These are phyloP conservation scores for Lodderomyces jiufengensis DNA, from an alignment of 1,139 yeast species.

Conservation along the genomic window DNA sequence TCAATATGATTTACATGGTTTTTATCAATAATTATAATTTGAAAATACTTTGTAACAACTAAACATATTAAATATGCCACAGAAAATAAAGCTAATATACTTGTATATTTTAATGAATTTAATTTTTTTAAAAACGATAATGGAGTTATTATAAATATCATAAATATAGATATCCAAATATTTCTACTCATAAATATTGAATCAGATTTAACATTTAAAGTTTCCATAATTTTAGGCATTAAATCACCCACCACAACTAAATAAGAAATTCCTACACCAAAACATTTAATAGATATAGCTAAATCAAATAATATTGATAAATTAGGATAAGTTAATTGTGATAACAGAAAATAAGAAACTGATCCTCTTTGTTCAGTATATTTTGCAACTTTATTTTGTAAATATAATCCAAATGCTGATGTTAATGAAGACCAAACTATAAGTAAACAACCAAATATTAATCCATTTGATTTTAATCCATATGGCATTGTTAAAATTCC, in stretches of 20 bases:
- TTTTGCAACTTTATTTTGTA: constrained; percentile 49
- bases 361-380: constrained; percentile 48
- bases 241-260: constrained; percentile 86
- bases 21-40: constrained; percentile 9
- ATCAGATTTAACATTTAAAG: constrained; percentile 27
- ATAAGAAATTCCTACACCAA: constrained; percentile 90
- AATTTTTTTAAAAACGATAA: constrained; percentile 68
- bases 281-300: constrained; percentile 63
- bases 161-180: constrained; percentile 67
- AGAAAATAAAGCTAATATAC: constrained; percentile 77
- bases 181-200: constrained; percentile 40
- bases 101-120: constrained; percentile 83
- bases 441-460: constrained; percentile 44
- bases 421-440: constrained; percentile 48
- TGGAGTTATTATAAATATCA: constrained; percentile 62
- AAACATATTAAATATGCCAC: constrained; percentile 76
- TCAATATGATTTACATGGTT: constrained; percentile 21
- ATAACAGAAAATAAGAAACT: constrained; percentile 50
- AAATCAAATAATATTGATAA: constrained; percentile 43
- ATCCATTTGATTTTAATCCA: constrained; percentile 50
- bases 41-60: constrained; percentile 61
- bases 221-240: constrained; percentile 70
- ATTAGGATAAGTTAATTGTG: constrained; percentile 54
- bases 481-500: constrained; percentile 58
- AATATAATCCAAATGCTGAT: constrained; percentile 50